Percentiles rank a stretch among this genome's conserved stretches.
Evolutionary conservation across 164 flowering plant genomes (phyloP).

Genomic region (Stephania yunnanensis): DNA sequence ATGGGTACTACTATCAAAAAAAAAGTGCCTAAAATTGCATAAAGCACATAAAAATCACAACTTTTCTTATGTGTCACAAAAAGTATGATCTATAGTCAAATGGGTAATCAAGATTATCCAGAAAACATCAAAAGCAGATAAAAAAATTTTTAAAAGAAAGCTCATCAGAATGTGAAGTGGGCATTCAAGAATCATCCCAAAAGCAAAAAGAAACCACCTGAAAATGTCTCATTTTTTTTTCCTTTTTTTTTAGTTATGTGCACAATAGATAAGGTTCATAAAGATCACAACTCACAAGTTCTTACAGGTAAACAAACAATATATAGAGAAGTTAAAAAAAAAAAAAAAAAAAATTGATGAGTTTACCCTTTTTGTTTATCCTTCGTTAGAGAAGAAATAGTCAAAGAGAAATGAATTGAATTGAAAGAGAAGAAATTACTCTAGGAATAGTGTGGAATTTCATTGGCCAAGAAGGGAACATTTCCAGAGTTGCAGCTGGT

Average conservation of each 20-base stretch:
- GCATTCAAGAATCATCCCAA: not conserved
- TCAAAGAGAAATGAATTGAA: conserved; percentile 24
- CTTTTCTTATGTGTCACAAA: not conserved
- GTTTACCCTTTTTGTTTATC: no score
- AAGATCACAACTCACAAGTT: no score
- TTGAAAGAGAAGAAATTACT: conserved; percentile 27
- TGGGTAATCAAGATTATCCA: conserved; percentile 5
- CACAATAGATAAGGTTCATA: no score
- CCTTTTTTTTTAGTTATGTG: no score
- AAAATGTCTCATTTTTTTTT: not conserved
- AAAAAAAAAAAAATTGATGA: no score
- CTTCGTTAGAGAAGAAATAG: conserved; percentile 18
- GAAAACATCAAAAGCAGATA: not conserved
- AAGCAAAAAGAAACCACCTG: not conserved
- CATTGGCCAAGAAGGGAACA: conserved; percentile 96
- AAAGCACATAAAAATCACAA: not conserved
- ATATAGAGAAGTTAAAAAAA: no score
- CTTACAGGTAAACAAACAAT: no score
- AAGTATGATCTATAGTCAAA: not conserved
- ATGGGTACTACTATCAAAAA: not conserved
- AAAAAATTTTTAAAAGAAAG: not conserved
- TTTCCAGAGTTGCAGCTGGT: conserved; percentile 90
- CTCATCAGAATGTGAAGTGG: not conserved
- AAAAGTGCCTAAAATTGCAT: not conserved
- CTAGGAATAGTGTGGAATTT: conserved; percentile 58